These are phyloP conservation scores for Ceratonia siliqua DNA, from an alignment of 306 rosid genomes.

Conservation along the genomic window DNA sequence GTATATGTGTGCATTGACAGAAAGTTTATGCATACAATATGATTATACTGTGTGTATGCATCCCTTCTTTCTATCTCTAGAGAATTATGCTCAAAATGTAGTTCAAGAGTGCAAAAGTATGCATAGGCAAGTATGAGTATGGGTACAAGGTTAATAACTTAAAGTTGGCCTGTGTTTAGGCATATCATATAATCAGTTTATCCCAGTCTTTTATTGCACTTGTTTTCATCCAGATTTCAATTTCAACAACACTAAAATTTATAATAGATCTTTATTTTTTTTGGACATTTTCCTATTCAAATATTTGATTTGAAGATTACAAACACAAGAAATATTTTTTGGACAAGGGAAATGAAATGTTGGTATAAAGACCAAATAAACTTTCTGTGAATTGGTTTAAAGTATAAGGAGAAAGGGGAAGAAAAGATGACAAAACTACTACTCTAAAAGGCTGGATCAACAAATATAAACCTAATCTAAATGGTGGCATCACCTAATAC, in stretches of 20 bases:
- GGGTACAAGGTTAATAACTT: not conserved
- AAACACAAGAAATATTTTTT: not conserved
- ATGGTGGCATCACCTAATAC: not conserved
- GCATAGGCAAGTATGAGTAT: not conserved
- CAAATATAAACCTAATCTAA: not conserved
- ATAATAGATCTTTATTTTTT: not conserved
- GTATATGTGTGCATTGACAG: not conserved
- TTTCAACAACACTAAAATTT: not conserved
- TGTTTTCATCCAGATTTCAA: not conserved
- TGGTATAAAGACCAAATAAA: not conserved
- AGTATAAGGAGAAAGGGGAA: not conserved
- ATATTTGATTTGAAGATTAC: not conserved
- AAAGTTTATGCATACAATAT: conserved; percentile 8
- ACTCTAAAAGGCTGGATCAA: not conserved
- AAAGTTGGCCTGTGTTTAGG: not conserved
- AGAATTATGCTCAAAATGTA: not conserved
- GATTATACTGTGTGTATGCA: conserved; percentile 26
- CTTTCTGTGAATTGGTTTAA: not conserved
- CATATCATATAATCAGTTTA: not conserved
- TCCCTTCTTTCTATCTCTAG: conserved; percentile 27
- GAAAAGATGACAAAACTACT: not conserved
- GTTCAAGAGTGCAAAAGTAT: not conserved
- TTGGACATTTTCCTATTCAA: not conserved
- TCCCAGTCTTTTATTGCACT: not conserved
- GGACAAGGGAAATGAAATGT: not conserved